Evolutionary conservation across 1,284 basidiomycete genomes (phyloP), one percentile per base, ranked within the genome.

Genomic region (Pseudomicrostroma phylloplanum): DNA sequence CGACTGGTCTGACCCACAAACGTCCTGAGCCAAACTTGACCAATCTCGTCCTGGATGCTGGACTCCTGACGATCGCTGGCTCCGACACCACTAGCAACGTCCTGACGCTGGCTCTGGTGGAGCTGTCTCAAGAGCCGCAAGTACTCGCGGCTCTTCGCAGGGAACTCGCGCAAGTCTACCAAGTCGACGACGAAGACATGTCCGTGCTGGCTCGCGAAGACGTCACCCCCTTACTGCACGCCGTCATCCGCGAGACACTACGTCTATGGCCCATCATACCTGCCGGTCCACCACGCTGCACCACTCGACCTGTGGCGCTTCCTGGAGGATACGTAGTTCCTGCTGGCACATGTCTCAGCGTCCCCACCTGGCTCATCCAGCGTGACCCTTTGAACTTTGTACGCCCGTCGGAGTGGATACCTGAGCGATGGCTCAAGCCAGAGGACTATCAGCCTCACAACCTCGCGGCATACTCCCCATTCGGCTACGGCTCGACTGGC

Each of bases 211-310:
- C 30, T 36, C 53, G 56, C 55, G 56, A 62, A 21, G 60, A 65
- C 42, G 56, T 61, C 6, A 66, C 67, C 49, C 67, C 67, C 0
- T 51, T 68, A 17, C 60, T 70, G 23, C 68, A 66, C n/a, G 68
- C 67, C 36, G 23, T 60, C 30, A 68, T 70, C 64, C 64, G 68
- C 46, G 68, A 70, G 49, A 49, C 68, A 19, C 46, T 70, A 0
- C 57, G 68, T 13, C 54, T 70, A 19, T 64, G 60, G 36, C 68
- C 68, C 4, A 61, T 64, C 3, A 67, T 69, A 1, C 62, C 64
- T 4, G 55, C 58, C 2, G 68, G 68, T 9, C 57, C 68, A 8
- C 68, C 68, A 48, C 56, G 68, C 11, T 21, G 6, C 6, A 60
- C 23, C 8, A 66, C 64, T 43, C 19, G 49, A 1, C 19, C 25